phyloP scores from a whole-genome alignment of 805 yeast genomes.

The Lipomyces yamadae region DNA sequence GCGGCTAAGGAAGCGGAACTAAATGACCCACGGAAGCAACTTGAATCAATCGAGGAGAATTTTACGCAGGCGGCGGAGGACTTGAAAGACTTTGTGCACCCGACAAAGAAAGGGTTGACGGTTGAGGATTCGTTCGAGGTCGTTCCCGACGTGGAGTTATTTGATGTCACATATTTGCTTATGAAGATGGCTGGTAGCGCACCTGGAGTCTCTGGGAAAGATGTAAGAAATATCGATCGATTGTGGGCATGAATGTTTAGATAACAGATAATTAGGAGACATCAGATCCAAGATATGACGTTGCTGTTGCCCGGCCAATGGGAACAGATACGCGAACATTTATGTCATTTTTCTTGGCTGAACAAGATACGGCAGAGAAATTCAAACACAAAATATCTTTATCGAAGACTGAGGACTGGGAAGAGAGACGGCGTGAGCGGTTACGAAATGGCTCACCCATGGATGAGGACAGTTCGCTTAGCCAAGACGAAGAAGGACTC shows the following conservation, averaged over 20 bases:
- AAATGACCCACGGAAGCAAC: conserved; percentile 63
- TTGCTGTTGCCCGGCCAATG: conserved; percentile 70
- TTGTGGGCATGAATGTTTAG: conserved; percentile 35
- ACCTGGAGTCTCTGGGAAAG: conserved; percentile 43
- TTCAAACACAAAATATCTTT: conserved; percentile 26
- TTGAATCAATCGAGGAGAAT: conserved; percentile 73
- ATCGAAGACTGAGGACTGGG: conserved; percentile 21
- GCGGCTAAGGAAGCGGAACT: conserved; percentile 38
- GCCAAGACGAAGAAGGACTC: conserved; percentile 50
- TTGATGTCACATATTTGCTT: conserved; percentile 75
- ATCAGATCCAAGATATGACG: conserved; percentile 43
- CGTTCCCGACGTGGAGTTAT: conserved; percentile 87
- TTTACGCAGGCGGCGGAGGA: conserved; percentile 62
- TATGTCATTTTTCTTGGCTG: conserved; percentile 69
- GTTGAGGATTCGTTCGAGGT: conserved; percentile 82
- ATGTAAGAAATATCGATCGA: conserved; percentile 55
- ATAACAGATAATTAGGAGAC: conserved; percentile 30
- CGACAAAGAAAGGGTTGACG: conserved; percentile 69
- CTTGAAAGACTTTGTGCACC: conserved; percentile 65
- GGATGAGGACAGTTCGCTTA: conserved; percentile 52
- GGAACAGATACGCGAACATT: conserved; percentile 74
- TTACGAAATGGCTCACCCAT: conserved; percentile 54
- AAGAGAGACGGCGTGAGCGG: conserved; percentile 46
- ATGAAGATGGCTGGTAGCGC: conserved; percentile 64
- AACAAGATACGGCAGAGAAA: conserved; percentile 50